A percentile compares a stretch with the other conserved stretches of the same genome.
Evolutionary conservation across 2,329 filamentous ascomycete genomes (phyloP).

Genomic region (Paecilomyces niveus): DNA sequence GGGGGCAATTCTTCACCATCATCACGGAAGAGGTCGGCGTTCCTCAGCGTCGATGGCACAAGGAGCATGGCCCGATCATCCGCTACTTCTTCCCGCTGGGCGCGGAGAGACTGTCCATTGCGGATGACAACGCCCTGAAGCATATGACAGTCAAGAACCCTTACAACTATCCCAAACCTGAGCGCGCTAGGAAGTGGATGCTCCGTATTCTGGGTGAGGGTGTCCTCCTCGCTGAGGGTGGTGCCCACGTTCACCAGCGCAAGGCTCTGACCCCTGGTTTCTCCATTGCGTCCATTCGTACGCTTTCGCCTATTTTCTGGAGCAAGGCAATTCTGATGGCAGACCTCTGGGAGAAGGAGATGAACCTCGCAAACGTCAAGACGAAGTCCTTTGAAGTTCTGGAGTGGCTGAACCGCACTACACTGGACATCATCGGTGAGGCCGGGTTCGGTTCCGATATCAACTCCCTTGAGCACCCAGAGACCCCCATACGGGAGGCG

Average conservation of each 20-base stretch:
- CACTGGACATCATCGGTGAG: conserved; percentile 39
- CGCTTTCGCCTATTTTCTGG: conserved; percentile 35
- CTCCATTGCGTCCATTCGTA: conserved; percentile 32
- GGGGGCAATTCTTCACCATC: conserved; percentile 38
- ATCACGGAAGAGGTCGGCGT: conserved; percentile 37
- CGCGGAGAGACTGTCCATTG: conserved; percentile 37
- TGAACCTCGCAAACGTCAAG: conserved; percentile 18
- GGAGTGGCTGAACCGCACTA: conserved; percentile 40
- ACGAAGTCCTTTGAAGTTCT: conserved; percentile 30
- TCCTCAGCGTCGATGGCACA: conserved; percentile 38
- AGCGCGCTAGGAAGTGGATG: conserved; percentile 35
- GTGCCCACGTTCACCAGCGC: conserved; percentile 37
- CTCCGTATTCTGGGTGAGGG: conserved; percentile 39
- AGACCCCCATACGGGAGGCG: conserved; percentile 31
- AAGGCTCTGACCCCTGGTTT: conserved; percentile 34
- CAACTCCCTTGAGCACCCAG: conserved; percentile 31
- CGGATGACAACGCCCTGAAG: conserved; percentile 38
- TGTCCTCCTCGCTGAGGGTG: conserved; percentile 36
- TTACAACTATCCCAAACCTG: conserved; percentile 34
- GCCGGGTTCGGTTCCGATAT: conserved; percentile 38
- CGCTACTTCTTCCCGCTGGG: conserved; percentile 43
- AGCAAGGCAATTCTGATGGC: conserved; percentile 39
- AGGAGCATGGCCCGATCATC: conserved; percentile 35
- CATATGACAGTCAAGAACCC: conserved; percentile 40
- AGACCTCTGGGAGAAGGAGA: conserved; percentile 32